These are phyloP conservation scores for Cercophora newfieldiana DNA, from an alignment of 495 filamentous ascomycete species.

Conservation along the genomic window DNA sequence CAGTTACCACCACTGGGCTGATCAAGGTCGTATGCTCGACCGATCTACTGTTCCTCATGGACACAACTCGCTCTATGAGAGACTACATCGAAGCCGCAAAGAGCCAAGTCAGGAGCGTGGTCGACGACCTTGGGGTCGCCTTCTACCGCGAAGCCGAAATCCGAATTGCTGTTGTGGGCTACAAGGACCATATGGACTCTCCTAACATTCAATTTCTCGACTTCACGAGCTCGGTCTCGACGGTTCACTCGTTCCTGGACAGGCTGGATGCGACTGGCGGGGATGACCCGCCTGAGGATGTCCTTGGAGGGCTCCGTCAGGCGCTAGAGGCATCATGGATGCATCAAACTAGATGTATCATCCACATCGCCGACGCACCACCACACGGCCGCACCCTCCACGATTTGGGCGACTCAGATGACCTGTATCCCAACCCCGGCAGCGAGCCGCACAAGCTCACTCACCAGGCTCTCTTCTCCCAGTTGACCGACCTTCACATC, in stretches of 20 bases:
- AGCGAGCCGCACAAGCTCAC: constrained; percentile 37
- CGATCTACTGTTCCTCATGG: constrained; percentile 43
- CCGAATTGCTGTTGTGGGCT: constrained; percentile 43
- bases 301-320: constrained; percentile 33
- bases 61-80: constrained; percentile 38
- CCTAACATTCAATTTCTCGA: constrained; percentile 38
- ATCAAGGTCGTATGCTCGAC: constrained; percentile 38
- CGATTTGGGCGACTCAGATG: not conserved
- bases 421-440: constrained; percentile 29
- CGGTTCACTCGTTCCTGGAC: constrained; percentile 28
- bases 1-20: constrained; percentile 20
- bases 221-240: constrained; percentile 30
- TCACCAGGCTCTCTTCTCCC: constrained; percentile 28
- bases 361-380: constrained; percentile 42
- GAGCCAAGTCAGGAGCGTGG: constrained; percentile 36
- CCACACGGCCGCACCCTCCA: constrained; percentile 35
- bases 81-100: constrained; percentile 38
- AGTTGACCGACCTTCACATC: constrained; percentile 32
- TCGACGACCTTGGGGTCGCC: constrained; percentile 31
- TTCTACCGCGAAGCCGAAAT: constrained; percentile 42
- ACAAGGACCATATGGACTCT: constrained; percentile 38
- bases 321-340: constrained; percentile 33
- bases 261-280: constrained; percentile 29
- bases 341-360: constrained; percentile 39
- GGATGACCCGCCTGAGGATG: constrained; percentile 35